Conservation (phyloP, 2,329 filamentous ascomycete species). For the Cercospora sp. region DNA sequence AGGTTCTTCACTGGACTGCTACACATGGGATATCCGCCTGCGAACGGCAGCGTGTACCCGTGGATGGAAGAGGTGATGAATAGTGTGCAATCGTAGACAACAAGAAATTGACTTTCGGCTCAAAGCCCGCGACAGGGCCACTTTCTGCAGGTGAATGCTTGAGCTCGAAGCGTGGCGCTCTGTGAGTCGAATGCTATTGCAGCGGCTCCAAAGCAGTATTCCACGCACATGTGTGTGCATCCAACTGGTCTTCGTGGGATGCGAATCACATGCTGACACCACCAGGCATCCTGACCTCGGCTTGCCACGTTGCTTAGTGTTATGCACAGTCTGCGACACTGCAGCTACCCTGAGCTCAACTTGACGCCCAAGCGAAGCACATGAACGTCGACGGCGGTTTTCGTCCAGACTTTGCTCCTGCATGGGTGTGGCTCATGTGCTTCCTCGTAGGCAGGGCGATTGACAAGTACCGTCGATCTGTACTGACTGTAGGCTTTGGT, state of each 20-base stretch:
- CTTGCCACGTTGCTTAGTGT: slow-evolving; percentile 5
- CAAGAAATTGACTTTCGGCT: background rate
- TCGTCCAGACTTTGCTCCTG: background rate
- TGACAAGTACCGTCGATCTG: slow-evolving; percentile 3
- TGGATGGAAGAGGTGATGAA: slow-evolving; percentile 61
- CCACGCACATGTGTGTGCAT: background rate
- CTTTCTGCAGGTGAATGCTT: background rate
- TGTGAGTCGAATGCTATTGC: background rate
- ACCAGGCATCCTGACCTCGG: slow-evolving; percentile 8
- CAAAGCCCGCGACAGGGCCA: background rate
- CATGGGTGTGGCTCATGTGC: background rate
- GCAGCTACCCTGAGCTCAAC: slow-evolving; percentile 10
- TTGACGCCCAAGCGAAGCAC: slow-evolving; percentile 2
- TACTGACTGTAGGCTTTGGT: background rate
- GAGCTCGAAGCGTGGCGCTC: background rate
- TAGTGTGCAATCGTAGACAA: background rate
- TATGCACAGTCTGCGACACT: slow-evolving; percentile 5
- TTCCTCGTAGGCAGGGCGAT: background rate
- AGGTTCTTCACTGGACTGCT: slow-evolving; percentile 62
- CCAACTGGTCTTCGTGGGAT: background rate
- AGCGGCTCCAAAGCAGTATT: background rate
- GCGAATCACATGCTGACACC: slow-evolving; percentile 5
- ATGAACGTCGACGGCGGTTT: background rate
- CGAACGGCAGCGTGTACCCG: slow-evolving; percentile 58
- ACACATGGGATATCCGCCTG: slow-evolving; percentile 68